Conservation (phyloP, 2,329 filamentous ascomycete species). For the Parastagonospora nodorum region DNA sequence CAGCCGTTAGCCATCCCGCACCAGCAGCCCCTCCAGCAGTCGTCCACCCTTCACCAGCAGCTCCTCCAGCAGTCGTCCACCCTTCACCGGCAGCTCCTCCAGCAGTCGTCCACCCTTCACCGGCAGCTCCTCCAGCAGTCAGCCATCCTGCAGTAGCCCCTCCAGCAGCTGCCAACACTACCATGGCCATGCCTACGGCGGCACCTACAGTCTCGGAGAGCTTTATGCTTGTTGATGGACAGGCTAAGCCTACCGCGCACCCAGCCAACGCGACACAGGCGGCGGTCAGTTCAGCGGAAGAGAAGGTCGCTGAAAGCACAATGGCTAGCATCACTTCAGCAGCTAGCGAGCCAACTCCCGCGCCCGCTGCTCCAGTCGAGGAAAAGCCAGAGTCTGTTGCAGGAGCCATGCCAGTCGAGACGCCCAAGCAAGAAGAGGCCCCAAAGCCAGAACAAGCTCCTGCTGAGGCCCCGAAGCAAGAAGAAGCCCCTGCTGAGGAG, state of each 20-base stretch:
- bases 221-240: constrained; percentile 2
- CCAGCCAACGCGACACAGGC: neutral
- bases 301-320: neutral
- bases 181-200: neutral
- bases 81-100: neutral
- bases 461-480: neutral
- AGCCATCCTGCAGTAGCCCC: neutral
- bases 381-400: neutral
- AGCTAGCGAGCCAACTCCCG: neutral
- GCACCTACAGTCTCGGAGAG: constrained; percentile 1
- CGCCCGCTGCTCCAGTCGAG: neutral
- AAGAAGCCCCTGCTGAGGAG: neutral
- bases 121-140: neutral
- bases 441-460: neutral
- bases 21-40: too few species aligned
- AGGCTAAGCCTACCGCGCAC: neutral
- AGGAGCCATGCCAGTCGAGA: neutral
- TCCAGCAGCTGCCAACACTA: neutral
- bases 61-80: neutral
- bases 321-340: neutral
- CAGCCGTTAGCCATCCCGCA: too few species aligned
- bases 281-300: neutral
- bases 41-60: too few species aligned
- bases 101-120: neutral
- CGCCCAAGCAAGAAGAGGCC: neutral